Evolutionary conservation across 2,329 filamentous ascomycete species (phyloP), one percentile per base, ranked within the genome.

Genomic region (Fusarium gaditjirri): DNA sequence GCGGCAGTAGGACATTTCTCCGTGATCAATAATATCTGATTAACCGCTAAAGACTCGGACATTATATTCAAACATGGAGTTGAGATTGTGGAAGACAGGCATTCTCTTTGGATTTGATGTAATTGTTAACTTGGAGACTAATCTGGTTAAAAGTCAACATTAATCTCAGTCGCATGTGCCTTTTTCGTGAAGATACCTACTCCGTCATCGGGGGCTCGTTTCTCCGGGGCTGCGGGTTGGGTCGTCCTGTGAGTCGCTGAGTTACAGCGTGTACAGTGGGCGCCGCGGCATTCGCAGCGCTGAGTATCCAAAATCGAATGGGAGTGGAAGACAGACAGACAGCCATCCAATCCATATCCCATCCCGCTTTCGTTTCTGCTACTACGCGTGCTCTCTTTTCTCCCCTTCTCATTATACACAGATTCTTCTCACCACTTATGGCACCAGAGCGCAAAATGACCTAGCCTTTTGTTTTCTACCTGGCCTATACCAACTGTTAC

Each of bases 271-370:
- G 42, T 68, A 63, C 38, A 60, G 55, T 47, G 55, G 67, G 57
- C 56, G 62, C 72, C 46, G 61, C 65, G 56, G 75, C 61, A 70
- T 67, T 73, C 61, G 50, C 53, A 72, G 74, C 65, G 57, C 64
- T 69, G 62, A 65, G 66, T 75, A 71, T 76, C 75, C 73, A 73
- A 77, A 77, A 71, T 66, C 64, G 50, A 75, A 65, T 74, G 65
- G 70, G 55, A 56, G 17, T 47, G 31, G 13, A 65, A 73, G 67
- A 69, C 46, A 60, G 50, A 23, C 60, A 47, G 49, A 6, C 65
- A 72, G 65, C 63, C 50, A 44, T 58, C 49, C 33, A 52, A 53
- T n/a, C 33, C 49, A 39, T 52, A 68, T 74, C 54, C 71, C 64
- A 73, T 73, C 72, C 68, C 65, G 65, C 69, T 66, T 71, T 70